A percentile compares a stretch with the other conserved stretches of the same genome.
These are phyloP conservation scores for Ballota nigra DNA, from an alignment of 257 asterid species.

Conservation along the genomic window DNA sequence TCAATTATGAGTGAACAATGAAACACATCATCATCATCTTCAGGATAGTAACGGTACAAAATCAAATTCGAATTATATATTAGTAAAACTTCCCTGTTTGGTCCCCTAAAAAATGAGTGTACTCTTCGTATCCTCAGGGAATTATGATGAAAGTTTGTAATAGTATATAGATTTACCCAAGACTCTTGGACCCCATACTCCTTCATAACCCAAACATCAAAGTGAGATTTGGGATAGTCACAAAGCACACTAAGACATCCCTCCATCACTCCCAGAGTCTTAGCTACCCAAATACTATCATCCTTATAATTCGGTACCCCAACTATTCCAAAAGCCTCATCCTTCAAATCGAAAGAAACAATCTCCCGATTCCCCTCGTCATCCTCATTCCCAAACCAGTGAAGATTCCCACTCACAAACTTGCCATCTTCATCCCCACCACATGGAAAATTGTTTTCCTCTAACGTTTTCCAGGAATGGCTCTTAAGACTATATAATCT, in stretches of 20 bases:
- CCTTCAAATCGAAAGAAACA: constrained; percentile 34
- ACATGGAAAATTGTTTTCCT: neutral
- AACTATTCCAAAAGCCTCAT: constrained; percentile 27
- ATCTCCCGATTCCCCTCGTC: constrained; percentile 15
- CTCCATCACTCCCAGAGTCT: constrained; percentile 30
- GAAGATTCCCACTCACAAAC: constrained; percentile 42
- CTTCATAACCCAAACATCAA: neutral
- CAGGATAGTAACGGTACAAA: neutral
- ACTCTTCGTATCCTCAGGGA: neutral
- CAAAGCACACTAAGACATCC: constrained; percentile 34
- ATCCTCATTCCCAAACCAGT: too few relatives aligned
- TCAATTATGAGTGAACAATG: neutral
- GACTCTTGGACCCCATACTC: neutral
- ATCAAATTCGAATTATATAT: neutral
- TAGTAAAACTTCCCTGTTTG: neutral
- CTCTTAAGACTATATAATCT: constrained; percentile 33
- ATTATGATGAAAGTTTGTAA: neutral
- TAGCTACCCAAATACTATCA: neutral
- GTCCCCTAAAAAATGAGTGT: neutral
- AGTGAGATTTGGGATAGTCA: neutral
- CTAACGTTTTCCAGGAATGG: constrained; percentile 35
- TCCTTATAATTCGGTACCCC: constrained; percentile 17
- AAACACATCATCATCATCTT: neutral
- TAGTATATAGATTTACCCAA: neutral
- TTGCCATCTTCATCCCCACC: neutral